These are phyloP conservation scores for Thermochaetoides dissita DNA, from an alignment of 2,329 filamentous ascomycete species.

Conservation along the genomic window DNA sequence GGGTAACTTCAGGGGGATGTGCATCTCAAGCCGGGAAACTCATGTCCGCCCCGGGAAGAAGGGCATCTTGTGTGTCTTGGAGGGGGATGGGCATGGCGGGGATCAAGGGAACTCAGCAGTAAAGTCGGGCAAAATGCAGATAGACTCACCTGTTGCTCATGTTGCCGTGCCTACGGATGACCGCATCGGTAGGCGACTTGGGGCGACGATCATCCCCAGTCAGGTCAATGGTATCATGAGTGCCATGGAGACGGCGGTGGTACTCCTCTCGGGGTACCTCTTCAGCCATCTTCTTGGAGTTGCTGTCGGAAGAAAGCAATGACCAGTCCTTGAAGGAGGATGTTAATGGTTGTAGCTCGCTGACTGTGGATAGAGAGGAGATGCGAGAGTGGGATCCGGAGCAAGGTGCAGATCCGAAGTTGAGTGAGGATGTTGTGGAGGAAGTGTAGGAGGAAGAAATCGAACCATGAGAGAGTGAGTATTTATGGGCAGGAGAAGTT, in stretches of 20 bases:
- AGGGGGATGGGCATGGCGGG: no score
- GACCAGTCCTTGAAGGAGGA: conserved; percentile 4
- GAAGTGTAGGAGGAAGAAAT: conserved; percentile 34
- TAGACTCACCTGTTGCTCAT: conserved; percentile 8
- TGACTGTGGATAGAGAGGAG: conserved; percentile 36
- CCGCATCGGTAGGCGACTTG: conserved; percentile 20
- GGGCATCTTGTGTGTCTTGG: no score
- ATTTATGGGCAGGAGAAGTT: conserved; percentile 27
- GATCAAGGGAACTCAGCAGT: no score
- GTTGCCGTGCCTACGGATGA: conserved; percentile 17
- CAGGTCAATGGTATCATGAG: not conserved
- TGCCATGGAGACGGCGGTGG: no score
- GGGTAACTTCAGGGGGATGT: no score
- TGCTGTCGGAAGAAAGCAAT: conserved; percentile 1
- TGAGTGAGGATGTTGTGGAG: conserved; percentile 20
- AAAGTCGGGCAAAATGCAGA: not conserved
- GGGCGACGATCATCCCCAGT: not conserved
- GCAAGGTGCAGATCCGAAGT: conserved; percentile 11
- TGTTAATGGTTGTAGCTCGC: conserved; percentile 9
- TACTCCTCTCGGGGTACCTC: not conserved
- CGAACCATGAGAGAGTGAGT: conserved; percentile 39
- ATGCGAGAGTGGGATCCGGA: conserved; percentile 37
- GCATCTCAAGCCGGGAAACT: no score
- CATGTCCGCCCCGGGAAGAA: no score
- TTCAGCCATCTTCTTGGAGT: not conserved